phyloP scores from a whole-genome alignment of 2,329 filamentous ascomycete species.

The Alternaria postmessia region DNA sequence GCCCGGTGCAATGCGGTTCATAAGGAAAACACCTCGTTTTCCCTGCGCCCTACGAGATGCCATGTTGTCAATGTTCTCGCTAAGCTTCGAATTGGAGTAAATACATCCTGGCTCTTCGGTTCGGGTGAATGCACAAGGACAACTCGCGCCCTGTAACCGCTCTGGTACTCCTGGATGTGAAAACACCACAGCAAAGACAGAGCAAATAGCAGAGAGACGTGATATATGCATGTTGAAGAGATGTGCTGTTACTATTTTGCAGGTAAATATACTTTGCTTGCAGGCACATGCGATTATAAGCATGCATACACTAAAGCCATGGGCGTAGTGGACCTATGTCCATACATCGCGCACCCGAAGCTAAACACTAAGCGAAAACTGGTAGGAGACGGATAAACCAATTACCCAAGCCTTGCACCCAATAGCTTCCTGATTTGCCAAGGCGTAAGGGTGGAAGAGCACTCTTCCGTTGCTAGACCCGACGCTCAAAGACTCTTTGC shows the following conservation, averaged over 20 bases:
- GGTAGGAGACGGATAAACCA: neutral
- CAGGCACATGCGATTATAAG: neutral
- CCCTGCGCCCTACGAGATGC: too few species aligned
- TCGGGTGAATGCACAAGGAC: too few species aligned
- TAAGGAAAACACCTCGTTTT: neutral
- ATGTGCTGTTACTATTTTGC: neutral
- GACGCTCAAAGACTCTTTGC: neutral
- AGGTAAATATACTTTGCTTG: neutral
- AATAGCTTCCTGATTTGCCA: neutral
- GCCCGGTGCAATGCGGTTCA: neutral
- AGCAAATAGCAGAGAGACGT: too few species aligned
- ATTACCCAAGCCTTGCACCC: neutral
- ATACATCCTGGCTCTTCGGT: too few species aligned
- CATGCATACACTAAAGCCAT: neutral
- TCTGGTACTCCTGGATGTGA: too few species aligned
- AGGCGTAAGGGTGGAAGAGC: neutral
- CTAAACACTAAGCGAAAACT: neutral
- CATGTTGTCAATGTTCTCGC: too few species aligned
- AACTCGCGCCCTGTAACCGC: too few species aligned
- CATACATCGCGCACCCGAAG: neutral
- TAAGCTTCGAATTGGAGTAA: too few species aligned
- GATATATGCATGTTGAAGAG: neutral
- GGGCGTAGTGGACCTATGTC: neutral
- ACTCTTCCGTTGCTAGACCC: neutral
- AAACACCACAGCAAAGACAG: too few species aligned